Base-by-base conservation (phyloP, 2,329 filamentous ascomycete species). In the Ophiosphaerella korrae region DNA sequence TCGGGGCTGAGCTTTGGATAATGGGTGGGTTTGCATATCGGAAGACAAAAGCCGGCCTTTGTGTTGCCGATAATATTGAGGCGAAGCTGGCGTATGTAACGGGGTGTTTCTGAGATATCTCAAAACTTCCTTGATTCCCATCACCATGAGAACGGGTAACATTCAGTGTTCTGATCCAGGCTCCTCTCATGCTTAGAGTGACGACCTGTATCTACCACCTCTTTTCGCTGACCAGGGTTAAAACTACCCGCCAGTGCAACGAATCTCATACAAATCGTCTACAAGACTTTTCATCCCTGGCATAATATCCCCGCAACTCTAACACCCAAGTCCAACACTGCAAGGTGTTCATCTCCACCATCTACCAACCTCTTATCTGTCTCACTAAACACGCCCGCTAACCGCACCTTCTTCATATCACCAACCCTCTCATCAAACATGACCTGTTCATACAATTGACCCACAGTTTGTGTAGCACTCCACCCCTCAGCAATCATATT, bases 401-500 rank as follows among this genome's bases (percentile, higher is more conserved):
- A 93, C 72, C 88, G 88, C 70, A 93, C 95, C 78, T 99, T 99
- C 68, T 96, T 89, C 11, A 84, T 75, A 67, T 97, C 91, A 0
- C 86, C 84, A 21, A 97, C 87, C 7, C 86, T 82, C 72, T 97
- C 94, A 67, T 96, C 91, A 68, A 85, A 90, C 24, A 96, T 83
- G 33, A 97, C 78, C 23, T 83, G 80, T 74, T 94, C 88, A 68
- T 97, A 97, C 36, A 96, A 78, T 81, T 96, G 92, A 14, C 83
- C 79, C 33, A 97, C 82, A 23, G 97, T 84, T 75, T 97, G 94
- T 6, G 87, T 86, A 21, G 93, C 94, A 72, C 92, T 97, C 93
- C 94, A 99, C 7, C 94, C 94, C 76, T 97, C 94, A 0, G 93
- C 93, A 40, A 97, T 87, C 80, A 99, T 86, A 58, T 96, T 89